A percentile compares a stretch with the other conserved stretches of the same genome.
phyloP scores from a whole-genome alignment of 2,329 filamentous ascomycete species.

The Xylaria sp. region DNA sequence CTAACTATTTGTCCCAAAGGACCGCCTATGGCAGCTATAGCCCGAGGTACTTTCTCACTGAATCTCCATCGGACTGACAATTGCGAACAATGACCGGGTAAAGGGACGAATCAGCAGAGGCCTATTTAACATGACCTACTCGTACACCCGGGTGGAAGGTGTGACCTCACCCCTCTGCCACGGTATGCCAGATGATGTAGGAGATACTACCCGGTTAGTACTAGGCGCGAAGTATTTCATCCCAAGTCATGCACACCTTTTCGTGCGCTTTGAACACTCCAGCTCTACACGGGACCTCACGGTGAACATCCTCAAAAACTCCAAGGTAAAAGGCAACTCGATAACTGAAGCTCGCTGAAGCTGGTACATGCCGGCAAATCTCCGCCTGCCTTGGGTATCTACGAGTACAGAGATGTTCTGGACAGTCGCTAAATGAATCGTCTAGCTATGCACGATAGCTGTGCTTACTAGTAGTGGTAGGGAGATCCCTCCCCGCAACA shows the following conservation, averaged over 20 bases:
- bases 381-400: no score
- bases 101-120: constrained; percentile 32
- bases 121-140: constrained; percentile 14
- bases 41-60: neutral
- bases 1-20: constrained; percentile 7
- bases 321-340: no score
- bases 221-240: neutral
- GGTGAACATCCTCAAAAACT: no score
- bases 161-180: constrained; percentile 28
- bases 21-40: neutral
- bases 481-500: constrained; percentile 5
- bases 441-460: neutral
- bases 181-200: neutral
- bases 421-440: no score
- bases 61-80: constrained; percentile 1
- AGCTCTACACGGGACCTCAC: no score
- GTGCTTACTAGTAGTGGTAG: neutral
- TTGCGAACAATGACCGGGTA: constrained; percentile 23
- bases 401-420: no score
- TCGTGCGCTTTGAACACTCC: no score
- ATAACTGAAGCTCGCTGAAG: no score
- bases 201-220: neutral
- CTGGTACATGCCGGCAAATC: no score
- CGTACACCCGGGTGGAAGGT: neutral
- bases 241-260: no score